Percentiles rank a stretch among this genome's conserved stretches.
These are phyloP conservation scores for Candida taoyuanica DNA, from an alignment of 805 yeast genomes.

Conservation along the genomic window DNA sequence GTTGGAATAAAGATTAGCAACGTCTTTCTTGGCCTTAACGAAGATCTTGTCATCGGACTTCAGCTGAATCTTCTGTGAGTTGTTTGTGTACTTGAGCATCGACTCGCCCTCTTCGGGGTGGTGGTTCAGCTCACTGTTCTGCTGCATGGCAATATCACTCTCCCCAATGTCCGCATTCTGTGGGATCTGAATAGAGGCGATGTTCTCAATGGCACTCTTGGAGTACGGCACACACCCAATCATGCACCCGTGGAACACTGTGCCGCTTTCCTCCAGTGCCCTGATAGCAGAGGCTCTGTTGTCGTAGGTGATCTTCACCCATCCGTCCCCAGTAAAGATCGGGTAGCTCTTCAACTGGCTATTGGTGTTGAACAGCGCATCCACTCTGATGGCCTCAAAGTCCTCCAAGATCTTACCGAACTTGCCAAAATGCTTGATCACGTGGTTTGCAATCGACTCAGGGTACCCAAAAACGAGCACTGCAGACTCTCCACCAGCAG, in stretches of 20 bases:
- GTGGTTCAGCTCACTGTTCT: slow-evolving; percentile 2
- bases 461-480: slow-evolving; percentile 88
- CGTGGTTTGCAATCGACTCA: slow-evolving; percentile 60
- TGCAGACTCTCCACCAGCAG: slow-evolving; percentile 44
- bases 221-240: slow-evolving; percentile 70
- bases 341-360: slow-evolving; percentile 44
- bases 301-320: slow-evolving; percentile 88
- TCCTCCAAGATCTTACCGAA: slow-evolving; percentile 80
- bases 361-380: slow-evolving; percentile 20
- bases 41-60: slow-evolving; percentile 42
- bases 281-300: slow-evolving; percentile 71
- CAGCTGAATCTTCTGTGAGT: slow-evolving; percentile 29
- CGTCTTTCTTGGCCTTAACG: slow-evolving; percentile 20
- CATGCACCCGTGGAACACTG: slow-evolving; percentile 57
- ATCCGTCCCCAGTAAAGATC: slow-evolving; percentile 77
- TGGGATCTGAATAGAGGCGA: slow-evolving; percentile 40
- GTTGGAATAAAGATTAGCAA: slow-evolving; percentile 21
- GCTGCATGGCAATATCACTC: slow-evolving; percentile 16
- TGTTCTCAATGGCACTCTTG: slow-evolving; percentile 54
- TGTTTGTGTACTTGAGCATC: slow-evolving; percentile 9
- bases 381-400: slow-evolving; percentile 42
- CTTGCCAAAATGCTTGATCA: slow-evolving; percentile 69
- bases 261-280: slow-evolving; percentile 82
- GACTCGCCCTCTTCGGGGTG: slow-evolving; percentile 14
- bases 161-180: slow-evolving; percentile 47